phyloP scores from a whole-genome alignment of 1,139 yeast species.

The Hyphopichia buzzinii region DNA sequence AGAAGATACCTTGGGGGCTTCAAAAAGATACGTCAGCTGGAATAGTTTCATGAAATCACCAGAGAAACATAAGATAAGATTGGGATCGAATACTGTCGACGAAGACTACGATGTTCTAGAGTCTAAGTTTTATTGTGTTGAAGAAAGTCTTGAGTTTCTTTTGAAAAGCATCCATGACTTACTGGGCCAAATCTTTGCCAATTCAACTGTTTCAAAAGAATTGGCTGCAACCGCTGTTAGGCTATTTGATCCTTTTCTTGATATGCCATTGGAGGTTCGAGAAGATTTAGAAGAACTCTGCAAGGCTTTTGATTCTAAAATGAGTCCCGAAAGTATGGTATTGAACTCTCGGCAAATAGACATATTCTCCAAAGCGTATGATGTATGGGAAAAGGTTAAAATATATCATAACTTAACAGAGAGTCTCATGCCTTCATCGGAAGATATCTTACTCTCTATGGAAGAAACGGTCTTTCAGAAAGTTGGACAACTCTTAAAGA shows the following conservation, averaged over 20 bases:
- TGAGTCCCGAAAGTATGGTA: not conserved
- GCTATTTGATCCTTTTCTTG: slow-evolving; percentile 28
- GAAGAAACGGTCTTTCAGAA: slow-evolving; percentile 15
- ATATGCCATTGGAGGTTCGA: slow-evolving; percentile 13
- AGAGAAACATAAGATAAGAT: slow-evolving; percentile 29
- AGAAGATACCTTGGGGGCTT: not conserved
- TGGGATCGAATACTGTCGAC: slow-evolving; percentile 35
- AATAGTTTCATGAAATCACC: slow-evolving; percentile 24
- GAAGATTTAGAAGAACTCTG: slow-evolving; percentile 5
- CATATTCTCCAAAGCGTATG: slow-evolving; percentile 11
- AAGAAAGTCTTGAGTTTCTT: slow-evolving; percentile 17
- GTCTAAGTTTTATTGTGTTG: slow-evolving; percentile 16
- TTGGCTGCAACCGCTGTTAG: slow-evolving; percentile 13
- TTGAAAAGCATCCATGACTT: slow-evolving; percentile 15
- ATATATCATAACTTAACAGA: slow-evolving; percentile 14
- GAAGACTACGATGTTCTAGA: slow-evolving; percentile 34
- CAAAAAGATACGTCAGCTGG: not conserved
- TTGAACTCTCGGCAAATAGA: slow-evolving; percentile 1
- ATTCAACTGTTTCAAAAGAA: slow-evolving; percentile 7
- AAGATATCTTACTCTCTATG: slow-evolving; percentile 15
- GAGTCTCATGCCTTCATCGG: slow-evolving; percentile 13
- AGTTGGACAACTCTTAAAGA: slow-evolving; percentile 16
- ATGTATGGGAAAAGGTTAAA: slow-evolving; percentile 18
- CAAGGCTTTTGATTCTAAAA: not conserved
- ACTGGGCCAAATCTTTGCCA: not conserved